Conservation (phyloP, 345 rosid genomes). For the Aquilaria malaccensis region DNA sequence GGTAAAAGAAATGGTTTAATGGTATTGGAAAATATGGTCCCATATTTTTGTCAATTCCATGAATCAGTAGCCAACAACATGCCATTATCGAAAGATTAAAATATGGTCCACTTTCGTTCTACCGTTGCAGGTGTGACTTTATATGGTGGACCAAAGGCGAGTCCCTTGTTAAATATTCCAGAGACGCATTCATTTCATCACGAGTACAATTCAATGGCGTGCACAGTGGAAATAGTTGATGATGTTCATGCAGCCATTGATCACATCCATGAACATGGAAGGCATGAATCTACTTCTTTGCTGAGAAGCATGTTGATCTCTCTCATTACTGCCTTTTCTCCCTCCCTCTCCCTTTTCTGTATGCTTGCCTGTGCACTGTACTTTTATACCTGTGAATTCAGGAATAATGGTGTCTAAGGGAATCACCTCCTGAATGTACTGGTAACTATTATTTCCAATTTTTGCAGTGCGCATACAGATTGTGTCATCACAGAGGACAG, state of each 20-base stretch:
- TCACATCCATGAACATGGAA: constrained; percentile 91
- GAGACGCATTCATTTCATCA: constrained; percentile 57
- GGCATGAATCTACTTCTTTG: constrained; percentile 29
- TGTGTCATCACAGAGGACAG: constrained; percentile 76
- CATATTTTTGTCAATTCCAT: neutral
- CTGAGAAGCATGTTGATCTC: constrained; percentile 1
- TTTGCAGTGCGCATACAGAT: constrained; percentile 89
- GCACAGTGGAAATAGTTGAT: constrained; percentile 89
- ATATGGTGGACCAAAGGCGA: constrained; percentile 80
- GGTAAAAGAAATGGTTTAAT: neutral
- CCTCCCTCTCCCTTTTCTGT: neutral
- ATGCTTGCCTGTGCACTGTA: neutral
- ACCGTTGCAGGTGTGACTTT: constrained; percentile 59
- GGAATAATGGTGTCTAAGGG: neutral
- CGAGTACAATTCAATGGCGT: constrained; percentile 79
- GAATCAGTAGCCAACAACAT: neutral
- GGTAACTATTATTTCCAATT: neutral
- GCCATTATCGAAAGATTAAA: neutral
- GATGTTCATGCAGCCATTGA: constrained; percentile 73
- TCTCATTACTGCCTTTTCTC: neutral
- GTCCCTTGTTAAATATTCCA: constrained; percentile 47
- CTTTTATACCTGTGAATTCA: neutral
- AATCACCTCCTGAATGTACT: neutral
- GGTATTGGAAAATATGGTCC: neutral
- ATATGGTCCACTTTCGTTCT: neutral